Evolutionary conservation across 2,329 filamentous ascomycete species (phyloP).

Genomic region (Hypoxylon sp.): DNA sequence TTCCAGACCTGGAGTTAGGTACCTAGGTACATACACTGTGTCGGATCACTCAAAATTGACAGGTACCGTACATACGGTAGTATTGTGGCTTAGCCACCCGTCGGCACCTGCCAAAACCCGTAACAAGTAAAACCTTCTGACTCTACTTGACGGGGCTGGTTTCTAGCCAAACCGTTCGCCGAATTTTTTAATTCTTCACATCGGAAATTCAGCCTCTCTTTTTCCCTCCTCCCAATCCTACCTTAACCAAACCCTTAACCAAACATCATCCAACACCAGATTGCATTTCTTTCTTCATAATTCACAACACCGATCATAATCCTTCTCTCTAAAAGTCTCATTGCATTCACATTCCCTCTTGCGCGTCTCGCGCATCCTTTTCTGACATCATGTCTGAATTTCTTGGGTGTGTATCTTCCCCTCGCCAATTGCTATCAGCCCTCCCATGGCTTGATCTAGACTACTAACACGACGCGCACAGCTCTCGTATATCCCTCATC

Average conservation of each 20-base stretch:
- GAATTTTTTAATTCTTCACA: slow-evolving; percentile 37
- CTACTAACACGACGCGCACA: slow-evolving; percentile 56
- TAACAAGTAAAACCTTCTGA: slow-evolving; percentile 19
- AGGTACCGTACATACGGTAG: too few species aligned
- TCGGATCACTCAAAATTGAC: background rate
- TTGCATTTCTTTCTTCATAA: slow-evolving; percentile 29
- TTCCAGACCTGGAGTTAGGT: background rate
- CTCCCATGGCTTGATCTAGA: slow-evolving; percentile 10
- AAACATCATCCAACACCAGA: slow-evolving; percentile 19
- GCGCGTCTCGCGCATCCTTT: slow-evolving; percentile 49
- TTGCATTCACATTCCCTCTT: slow-evolving; percentile 34
- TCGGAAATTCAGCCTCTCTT: slow-evolving; percentile 38
- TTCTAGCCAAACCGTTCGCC: slow-evolving; percentile 15
- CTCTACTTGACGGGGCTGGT: slow-evolving; percentile 29
- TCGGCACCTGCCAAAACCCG: slow-evolving; percentile 10
- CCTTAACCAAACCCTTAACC: slow-evolving; percentile 25
- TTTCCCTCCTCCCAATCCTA: slow-evolving; percentile 29
- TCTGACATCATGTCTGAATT: slow-evolving; percentile 69
- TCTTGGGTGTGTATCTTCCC: slow-evolving; percentile 63
- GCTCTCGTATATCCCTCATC: slow-evolving; percentile 95
- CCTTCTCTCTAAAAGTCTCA: slow-evolving; percentile 18
- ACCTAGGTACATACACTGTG: background rate
- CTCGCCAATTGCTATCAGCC: slow-evolving; percentile 10
- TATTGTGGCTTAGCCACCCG: slow-evolving; percentile 14
- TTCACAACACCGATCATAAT: slow-evolving; percentile 19